Evolutionary conservation across 2,329 filamentous ascomycete species (phyloP), one percentile per base, ranked within the genome.

Genomic region (Hypoxylon sp.): DNA sequence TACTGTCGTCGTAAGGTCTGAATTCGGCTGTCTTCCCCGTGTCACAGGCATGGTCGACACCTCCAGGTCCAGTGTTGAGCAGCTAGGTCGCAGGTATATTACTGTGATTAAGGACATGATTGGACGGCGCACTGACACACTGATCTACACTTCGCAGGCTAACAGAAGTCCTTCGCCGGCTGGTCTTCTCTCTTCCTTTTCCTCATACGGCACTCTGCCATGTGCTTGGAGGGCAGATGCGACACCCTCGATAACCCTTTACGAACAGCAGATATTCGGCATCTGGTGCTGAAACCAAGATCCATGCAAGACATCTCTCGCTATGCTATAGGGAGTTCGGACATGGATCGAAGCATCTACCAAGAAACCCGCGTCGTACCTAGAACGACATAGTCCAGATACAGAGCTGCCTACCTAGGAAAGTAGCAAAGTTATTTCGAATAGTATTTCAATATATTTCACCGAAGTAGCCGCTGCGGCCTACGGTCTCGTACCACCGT

Each of bases 51-150:
- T n/a, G n/a, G n/a, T n/a, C n/a, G n/a, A n/a, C n/a, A n/a, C n/a
- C n/a, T n/a, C n/a, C n/a, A n/a, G n/a, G n/a, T n/a, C 13, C 15
- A 62, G 48, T 62, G 48, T 59, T 50, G 35, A 49, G 45, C 35
- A 11, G 9, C 49, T 62, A n/a, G n/a, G n/a, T n/a, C n/a, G n/a
- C n/a, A n/a, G n/a, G n/a, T 48, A 59, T 62, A 51, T 51, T 33
- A 51, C 47, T 52, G 49, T 55, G 45, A 55, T 38, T 29, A 27
- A 29, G 45, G 24, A 43, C 21, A 50, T 56, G 50, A 53, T 57
- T 48, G 43, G 35, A 38, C 17, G 17, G 43, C 45, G 35, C 46
- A 47, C 50, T 48, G 51, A 38, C 29, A 13, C 45, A 26, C n/a
- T n/a, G n/a, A 17, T 48, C 29, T n/a, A 48, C 38, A 31, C n/a